Conservation (phyloP, 495 filamentous ascomycete genomes). For the Pseudevernia furfuracea region DNA sequence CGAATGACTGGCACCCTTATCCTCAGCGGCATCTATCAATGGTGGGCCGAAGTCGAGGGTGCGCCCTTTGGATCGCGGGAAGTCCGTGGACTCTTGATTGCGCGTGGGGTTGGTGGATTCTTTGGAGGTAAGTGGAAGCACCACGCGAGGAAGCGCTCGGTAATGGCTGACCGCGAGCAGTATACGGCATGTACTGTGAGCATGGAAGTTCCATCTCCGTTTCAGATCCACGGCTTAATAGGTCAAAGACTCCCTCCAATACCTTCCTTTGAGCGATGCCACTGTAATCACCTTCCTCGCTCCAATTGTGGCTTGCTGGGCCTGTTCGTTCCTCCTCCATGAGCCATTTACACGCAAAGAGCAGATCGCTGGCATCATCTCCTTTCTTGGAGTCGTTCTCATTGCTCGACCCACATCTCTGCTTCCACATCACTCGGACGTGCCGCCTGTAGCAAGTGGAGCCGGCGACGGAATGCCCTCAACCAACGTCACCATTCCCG, state of each 20-base stretch:
- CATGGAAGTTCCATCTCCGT: neutral
- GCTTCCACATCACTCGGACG: slow-evolving; percentile 21
- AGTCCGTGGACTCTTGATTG: slow-evolving; percentile 58
- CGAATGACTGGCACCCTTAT: slow-evolving; percentile 73
- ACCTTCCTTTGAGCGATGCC: slow-evolving; percentile 82
- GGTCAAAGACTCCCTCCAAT: slow-evolving; percentile 62
- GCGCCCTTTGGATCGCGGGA: slow-evolving; percentile 63
- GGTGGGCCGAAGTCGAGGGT: slow-evolving; percentile 54
- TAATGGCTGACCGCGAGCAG: slow-evolving; percentile 24
- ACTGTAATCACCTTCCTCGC: slow-evolving; percentile 89
- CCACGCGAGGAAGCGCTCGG: neutral
- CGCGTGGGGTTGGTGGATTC: slow-evolving; percentile 69
- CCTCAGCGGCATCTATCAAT: slow-evolving; percentile 67
- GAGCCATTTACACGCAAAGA: slow-evolving; percentile 76
- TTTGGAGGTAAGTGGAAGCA: slow-evolving; percentile 44
- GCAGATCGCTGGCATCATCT: slow-evolving; percentile 66
- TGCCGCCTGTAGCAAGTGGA: slow-evolving; percentile 24
- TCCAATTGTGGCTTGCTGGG: slow-evolving; percentile 74
- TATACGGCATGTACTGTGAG: slow-evolving; percentile 67
- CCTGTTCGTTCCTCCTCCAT: slow-evolving; percentile 66
- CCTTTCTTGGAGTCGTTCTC: slow-evolving; percentile 71
- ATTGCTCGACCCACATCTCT: slow-evolving; percentile 71
- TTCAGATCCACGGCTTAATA: neutral
- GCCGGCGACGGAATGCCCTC: slow-evolving; percentile 22
- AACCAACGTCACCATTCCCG: slow-evolving; percentile 22